Conservation (phyloP, 2,329 filamentous ascomycete species). For the Fusarium metavorans region DNA sequence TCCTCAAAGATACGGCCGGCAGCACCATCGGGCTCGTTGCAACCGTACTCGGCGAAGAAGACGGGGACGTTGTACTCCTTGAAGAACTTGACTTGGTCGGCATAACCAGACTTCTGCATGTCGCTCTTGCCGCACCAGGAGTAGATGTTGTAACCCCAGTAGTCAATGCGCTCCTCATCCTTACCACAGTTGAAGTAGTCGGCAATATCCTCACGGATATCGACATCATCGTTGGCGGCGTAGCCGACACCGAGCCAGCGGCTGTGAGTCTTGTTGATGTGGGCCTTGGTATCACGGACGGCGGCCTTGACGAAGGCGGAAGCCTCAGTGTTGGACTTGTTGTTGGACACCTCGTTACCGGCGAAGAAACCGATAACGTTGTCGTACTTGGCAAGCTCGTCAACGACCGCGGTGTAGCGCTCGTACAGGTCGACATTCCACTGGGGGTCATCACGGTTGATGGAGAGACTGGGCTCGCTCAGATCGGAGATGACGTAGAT, state of each 20-base stretch:
- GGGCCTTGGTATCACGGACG: slow-evolving; percentile 93
- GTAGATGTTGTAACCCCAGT: slow-evolving; percentile 99
- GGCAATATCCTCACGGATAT: slow-evolving; percentile 84
- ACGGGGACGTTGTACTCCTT: slow-evolving; percentile 89
- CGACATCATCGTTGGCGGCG: slow-evolving; percentile 91
- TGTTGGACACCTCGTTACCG: slow-evolving; percentile 96
- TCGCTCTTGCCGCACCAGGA: slow-evolving; percentile 94
- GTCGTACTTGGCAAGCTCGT: slow-evolving; percentile 82
- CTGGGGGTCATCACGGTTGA: slow-evolving; percentile 81
- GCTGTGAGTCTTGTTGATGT: slow-evolving; percentile 85
- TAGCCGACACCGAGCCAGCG: slow-evolving; percentile 91
- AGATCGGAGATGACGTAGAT: slow-evolving; percentile 97
- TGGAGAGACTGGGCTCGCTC: slow-evolving; percentile 82
- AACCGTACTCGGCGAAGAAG: slow-evolving; percentile 99
- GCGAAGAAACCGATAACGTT: slow-evolving; percentile 98
- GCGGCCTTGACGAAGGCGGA: slow-evolving; percentile 98
- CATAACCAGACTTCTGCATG: slow-evolving; percentile 82
- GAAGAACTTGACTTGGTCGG: slow-evolving; percentile 88
- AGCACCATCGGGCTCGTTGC: slow-evolving; percentile 75
- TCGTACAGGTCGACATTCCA: slow-evolving; percentile 85
- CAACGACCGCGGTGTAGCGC: slow-evolving; percentile 87
- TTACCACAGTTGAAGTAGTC: slow-evolving; percentile 94
- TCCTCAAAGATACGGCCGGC: slow-evolving; percentile 85
- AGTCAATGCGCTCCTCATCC: slow-evolving; percentile 80
- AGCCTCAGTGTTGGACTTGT: slow-evolving; percentile 86